These are phyloP conservation scores for Mucor saturninus DNA, from an alignment of 371 early-diverging fungal species.

Conservation along the genomic window DNA sequence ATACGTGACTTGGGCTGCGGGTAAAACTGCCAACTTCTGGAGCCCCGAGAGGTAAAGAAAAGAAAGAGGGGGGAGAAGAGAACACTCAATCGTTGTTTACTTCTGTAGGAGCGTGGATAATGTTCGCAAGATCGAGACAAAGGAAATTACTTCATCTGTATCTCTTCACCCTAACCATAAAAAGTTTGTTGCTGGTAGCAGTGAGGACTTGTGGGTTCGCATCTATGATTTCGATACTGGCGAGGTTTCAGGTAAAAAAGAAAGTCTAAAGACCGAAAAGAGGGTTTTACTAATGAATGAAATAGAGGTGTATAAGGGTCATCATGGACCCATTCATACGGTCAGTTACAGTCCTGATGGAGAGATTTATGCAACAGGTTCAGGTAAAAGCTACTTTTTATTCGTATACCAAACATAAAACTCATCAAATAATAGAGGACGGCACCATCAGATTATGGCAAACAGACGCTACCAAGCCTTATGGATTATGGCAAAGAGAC, in stretches of 20 bases:
- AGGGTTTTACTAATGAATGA: background rate
- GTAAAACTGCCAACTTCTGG: constrained; percentile 77
- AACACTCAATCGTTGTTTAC: background rate
- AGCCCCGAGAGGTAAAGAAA: constrained; percentile 65
- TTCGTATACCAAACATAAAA: background rate
- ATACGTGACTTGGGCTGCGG: constrained; percentile 74
- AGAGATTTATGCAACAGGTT: constrained; percentile 86
- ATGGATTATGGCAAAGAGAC: constrained; percentile 74
- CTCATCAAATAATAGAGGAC: constrained; percentile 54
- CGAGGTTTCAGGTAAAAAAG: constrained; percentile 64
- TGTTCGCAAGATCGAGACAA: constrained; percentile 23
- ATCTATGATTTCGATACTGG: constrained; percentile 78
- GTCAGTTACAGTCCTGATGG: constrained; percentile 91
- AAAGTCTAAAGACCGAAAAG: constrained; percentile 9
- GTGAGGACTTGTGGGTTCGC: constrained; percentile 79
- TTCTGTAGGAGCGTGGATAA: constrained; percentile 7
- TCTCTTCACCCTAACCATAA: constrained; percentile 80
- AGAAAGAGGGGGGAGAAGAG: background rate
- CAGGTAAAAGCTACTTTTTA: constrained; percentile 44
- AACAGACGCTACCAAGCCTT: constrained; percentile 69
- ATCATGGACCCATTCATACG: constrained; percentile 87
- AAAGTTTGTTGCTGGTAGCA: constrained; percentile 79
- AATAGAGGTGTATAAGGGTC: constrained; percentile 81
- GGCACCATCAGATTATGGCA: constrained; percentile 83
- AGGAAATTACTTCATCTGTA: constrained; percentile 75